Percentiles rank a stretch among this genome's conserved stretches.
Evolutionary conservation across 805 yeast genomes (phyloP).

Genomic region (Debaryomyces maramus): DNA sequence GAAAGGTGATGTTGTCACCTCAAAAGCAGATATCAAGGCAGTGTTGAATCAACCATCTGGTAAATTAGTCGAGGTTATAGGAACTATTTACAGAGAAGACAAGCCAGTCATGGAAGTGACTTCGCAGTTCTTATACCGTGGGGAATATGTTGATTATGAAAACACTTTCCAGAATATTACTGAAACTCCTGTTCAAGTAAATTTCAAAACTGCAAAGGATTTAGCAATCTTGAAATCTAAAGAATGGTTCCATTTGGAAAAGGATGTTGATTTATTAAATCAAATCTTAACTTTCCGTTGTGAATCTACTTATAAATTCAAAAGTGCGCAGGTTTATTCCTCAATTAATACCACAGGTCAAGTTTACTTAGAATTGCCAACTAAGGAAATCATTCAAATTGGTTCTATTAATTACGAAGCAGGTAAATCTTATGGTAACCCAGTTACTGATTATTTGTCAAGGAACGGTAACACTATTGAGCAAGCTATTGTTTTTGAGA

Average conservation of each 20-base stretch:
- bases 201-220: constrained; percentile 75
- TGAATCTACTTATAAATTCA: constrained; percentile 79
- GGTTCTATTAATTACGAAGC: constrained; percentile 87
- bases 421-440: constrained; percentile 93
- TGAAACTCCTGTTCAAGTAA: constrained; percentile 84
- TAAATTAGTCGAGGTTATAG: constrained; percentile 93
- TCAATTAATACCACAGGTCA: constrained; percentile 83
- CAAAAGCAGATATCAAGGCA: constrained; percentile 82
- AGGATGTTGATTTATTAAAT: constrained; percentile 67
- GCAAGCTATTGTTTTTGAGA: constrained; percentile 89
- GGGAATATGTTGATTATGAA: constrained; percentile 80
- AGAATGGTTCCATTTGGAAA: constrained; percentile 94
- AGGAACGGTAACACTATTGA: constrained; percentile 93
- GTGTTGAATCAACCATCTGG: constrained; percentile 91
- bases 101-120: constrained; percentile 88
- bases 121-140: constrained; percentile 96
- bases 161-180: constrained; percentile 87
- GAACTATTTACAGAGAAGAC: constrained; percentile 75
- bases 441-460: constrained; percentile 88
- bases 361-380: constrained; percentile 83
- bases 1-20: constrained; percentile 81
- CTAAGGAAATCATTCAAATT: constrained; percentile 82
- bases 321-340: constrained; percentile 71
- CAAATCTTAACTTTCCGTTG: constrained; percentile 87
- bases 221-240: constrained; percentile 90